These are phyloP conservation scores for Clitocybe nebularis DNA, from an alignment of 1,284 basidiomycete species.

Conservation along the genomic window DNA sequence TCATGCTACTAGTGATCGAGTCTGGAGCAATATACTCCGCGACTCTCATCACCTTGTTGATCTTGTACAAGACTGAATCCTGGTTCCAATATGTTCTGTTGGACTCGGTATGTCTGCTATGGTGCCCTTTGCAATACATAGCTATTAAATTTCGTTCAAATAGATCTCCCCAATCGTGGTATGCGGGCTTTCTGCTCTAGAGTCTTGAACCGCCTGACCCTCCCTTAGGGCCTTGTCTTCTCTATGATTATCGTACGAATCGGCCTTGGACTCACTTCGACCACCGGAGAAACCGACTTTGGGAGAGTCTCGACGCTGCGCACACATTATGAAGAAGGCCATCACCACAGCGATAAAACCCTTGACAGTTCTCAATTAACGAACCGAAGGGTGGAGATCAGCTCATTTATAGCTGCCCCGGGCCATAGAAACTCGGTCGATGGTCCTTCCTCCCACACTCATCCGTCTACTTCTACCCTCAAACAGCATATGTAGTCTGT, in stretches of 20 bases:
- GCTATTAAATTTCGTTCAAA: not conserved
- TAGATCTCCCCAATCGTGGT: constrained; percentile 30
- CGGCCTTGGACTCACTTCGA: constrained; percentile 21
- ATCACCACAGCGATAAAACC: no score
- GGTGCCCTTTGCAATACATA: not conserved
- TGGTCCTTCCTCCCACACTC: no score
- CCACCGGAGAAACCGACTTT: constrained; percentile 8
- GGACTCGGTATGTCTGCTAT: constrained; percentile 30
- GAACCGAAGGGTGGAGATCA: no score
- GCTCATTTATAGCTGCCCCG: no score
- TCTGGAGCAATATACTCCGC: constrained; percentile 39
- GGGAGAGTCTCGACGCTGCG: no score
- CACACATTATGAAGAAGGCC: no score
- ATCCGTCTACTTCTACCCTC: no score
- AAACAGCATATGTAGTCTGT: no score
- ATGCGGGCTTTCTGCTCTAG: constrained; percentile 13
- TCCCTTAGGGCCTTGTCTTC: constrained; percentile 23
- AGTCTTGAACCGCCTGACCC: no score
- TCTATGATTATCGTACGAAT: constrained; percentile 28
- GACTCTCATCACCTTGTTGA: constrained; percentile 29
- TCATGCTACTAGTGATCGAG: constrained; percentile 35
- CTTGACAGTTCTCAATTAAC: no score
- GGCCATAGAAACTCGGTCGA: no score
- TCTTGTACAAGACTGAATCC: constrained; percentile 28
- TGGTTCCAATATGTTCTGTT: constrained; percentile 37